Conservation (phyloP, 2,329 filamentous ascomycete genomes). For the Decorospora gaudefroyi region DNA sequence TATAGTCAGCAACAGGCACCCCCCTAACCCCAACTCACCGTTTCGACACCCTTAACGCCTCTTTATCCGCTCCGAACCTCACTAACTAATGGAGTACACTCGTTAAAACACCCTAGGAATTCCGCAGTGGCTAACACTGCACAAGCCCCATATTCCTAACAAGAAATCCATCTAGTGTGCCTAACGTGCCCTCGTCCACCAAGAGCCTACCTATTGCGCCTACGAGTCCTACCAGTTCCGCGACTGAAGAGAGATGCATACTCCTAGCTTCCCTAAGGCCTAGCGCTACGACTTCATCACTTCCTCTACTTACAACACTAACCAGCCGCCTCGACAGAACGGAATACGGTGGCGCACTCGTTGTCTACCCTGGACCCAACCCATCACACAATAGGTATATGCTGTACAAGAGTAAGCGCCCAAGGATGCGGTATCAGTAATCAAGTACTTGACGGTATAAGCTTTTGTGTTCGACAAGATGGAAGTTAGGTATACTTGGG, state of each 20-base stretch:
- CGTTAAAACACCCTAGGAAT: too few species aligned
- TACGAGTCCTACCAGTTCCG: not conserved
- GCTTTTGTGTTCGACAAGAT: not conserved
- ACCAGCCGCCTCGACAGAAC: not conserved
- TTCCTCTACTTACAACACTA: not conserved
- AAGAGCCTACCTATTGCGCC: too few species aligned
- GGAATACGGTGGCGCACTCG: not conserved
- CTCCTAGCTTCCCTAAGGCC: not conserved
- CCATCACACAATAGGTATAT: not conserved
- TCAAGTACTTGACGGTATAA: not conserved
- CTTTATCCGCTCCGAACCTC: too few species aligned
- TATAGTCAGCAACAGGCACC: too few species aligned
- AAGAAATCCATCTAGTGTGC: too few species aligned
- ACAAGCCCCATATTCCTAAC: too few species aligned
- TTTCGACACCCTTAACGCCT: too few species aligned
- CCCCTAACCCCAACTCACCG: too few species aligned
- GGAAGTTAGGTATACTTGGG: not conserved
- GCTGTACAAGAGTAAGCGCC: not conserved
- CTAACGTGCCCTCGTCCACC: too few species aligned
- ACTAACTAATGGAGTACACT: too few species aligned
- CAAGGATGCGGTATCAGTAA: not conserved
- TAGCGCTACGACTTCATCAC: conserved; percentile 1
- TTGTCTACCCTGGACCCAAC: not conserved
- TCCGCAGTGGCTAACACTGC: too few species aligned
- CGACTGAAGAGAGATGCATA: not conserved